phyloP scores from a whole-genome alignment of 1,139 yeast species.

The Nakaseomyces bracarensis region DNA sequence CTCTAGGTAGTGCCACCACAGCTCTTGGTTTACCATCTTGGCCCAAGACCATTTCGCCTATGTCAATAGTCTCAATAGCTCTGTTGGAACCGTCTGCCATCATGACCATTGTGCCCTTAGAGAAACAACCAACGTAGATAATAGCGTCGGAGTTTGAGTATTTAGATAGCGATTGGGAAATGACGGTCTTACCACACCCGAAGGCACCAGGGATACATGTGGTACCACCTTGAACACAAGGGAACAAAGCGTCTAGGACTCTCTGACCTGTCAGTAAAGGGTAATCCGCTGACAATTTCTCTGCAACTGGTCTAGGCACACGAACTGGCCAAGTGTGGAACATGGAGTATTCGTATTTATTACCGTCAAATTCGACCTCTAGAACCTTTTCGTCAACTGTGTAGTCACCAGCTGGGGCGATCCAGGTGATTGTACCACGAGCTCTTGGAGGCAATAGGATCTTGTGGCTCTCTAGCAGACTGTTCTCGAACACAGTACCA shows the following conservation, averaged over 20 bases:
- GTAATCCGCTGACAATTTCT: constrained; percentile 82
- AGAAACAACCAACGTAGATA: constrained; percentile 75
- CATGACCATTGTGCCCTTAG: constrained; percentile 36
- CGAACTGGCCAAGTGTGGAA: constrained; percentile 99
- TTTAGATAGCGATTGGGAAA: constrained; percentile 94
- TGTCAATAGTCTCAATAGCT: constrained; percentile 32
- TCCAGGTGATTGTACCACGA: constrained; percentile 86
- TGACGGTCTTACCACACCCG: constrained; percentile 98
- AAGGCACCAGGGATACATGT: constrained; percentile 99
- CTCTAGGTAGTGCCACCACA: constrained; percentile 40
- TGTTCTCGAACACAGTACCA: constrained; percentile 90
- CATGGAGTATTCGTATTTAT: constrained; percentile 75
- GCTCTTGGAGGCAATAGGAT: constrained; percentile 96
- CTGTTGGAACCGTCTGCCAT: constrained; percentile 38
- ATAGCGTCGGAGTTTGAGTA: constrained; percentile 95
- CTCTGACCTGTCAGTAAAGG: constrained; percentile 98
- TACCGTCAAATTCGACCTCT: constrained; percentile 93
- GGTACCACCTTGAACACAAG: constrained; percentile 99
- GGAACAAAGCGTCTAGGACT: constrained; percentile 94
- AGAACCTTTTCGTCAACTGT: constrained; percentile 79
- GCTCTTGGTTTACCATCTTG: constrained; percentile 37
- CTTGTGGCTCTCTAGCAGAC: constrained; percentile 84
- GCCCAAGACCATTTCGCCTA: constrained; percentile 40
- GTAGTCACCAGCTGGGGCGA: constrained; percentile 87
- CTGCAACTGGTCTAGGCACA: constrained; percentile 97